Percentiles rank a stretch among this genome's conserved stretches.
Conservation (phyloP, 768 basidiomycete genomes). For the Pleurotus eryngii region DNA sequence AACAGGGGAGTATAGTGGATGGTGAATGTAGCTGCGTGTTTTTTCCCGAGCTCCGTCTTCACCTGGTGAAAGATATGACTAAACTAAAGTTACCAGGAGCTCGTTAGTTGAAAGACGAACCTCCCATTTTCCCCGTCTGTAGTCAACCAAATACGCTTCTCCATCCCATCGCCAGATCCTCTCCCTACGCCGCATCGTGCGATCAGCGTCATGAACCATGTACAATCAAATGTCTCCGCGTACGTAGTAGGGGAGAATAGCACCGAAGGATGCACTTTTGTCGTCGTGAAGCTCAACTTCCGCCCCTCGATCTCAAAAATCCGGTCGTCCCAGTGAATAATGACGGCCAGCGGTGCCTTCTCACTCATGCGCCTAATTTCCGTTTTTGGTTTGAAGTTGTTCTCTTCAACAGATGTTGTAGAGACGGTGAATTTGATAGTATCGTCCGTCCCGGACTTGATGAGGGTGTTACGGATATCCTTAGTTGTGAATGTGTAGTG, state of each 20-base stretch:
- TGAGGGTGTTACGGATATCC: no score
- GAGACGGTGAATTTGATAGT: neutral
- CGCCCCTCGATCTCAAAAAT: neutral
- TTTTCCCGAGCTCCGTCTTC: neutral
- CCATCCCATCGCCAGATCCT: constrained; percentile 2
- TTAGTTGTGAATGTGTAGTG: no score
- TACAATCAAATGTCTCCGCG: neutral
- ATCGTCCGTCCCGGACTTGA: neutral
- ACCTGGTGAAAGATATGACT: neutral
- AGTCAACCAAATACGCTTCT: neutral
- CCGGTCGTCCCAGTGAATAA: neutral
- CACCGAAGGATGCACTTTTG: neutral
- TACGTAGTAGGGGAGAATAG: neutral
- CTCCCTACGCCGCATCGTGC: neutral
- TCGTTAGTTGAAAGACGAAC: neutral
- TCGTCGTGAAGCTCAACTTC: constrained; percentile 1
- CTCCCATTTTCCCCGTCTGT: neutral
- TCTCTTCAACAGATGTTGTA: neutral
- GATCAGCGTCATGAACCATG: neutral
- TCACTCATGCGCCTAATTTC: neutral
- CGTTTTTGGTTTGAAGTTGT: neutral
- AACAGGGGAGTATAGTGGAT: neutral
- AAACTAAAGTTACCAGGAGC: no score
- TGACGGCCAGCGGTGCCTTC: neutral
- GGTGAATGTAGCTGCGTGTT: neutral